Evolutionary conservation across 2,329 filamentous ascomycete species (phyloP), one percentile per base, ranked within the genome.

Genomic region (Alternaria sp.): DNA sequence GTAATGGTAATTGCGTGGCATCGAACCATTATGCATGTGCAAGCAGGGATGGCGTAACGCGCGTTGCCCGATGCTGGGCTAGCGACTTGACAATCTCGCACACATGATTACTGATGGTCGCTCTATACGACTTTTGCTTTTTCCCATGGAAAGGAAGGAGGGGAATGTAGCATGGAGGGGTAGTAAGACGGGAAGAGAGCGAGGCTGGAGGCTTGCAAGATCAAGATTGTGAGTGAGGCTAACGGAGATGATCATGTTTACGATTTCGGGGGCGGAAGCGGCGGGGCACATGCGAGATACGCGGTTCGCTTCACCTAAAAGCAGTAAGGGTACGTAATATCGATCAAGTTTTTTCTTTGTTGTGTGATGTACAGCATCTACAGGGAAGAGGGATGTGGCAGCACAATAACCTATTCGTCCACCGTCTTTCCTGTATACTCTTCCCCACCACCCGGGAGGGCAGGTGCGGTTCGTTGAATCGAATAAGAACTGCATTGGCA

Each of bases 21-120:
- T 50, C 46, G 46, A 50, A 50, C 46, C 46, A 38, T 56, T 38
- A 55, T 63, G 56, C 60, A 60, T 36, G 51, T 36, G 50, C 50
- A 16, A 32, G 50, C 50, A 50, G 32, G 46, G 46, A 50, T 50
- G 14, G 20, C 14, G 32, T 16, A 50, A 50, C 20, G 32, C 46
- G 46, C 46, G 30, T 50, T 50, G 30, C 46, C 32, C 30, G 9
- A 50, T 36, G 20, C 46, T 10, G 14, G 46, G 16, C 46, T 50
- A 50, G 46, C 46, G 3, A 25, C 9, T 34, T n/a, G 30, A 36
- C 16, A 36, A 36, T 32, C 46, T 36, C 20, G 30, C 22, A 4
- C 16, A 16, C 12, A 16, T 32, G 32, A 36, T 25, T 43, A 36
- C 34, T 50, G 14, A 25, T 38, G 10, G 22, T 22, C 34, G 12